These are phyloP conservation scores for Elongisporangium senticosum DNA, from an alignment of 352 stramenopile genomes.

Conservation along the genomic window DNA sequence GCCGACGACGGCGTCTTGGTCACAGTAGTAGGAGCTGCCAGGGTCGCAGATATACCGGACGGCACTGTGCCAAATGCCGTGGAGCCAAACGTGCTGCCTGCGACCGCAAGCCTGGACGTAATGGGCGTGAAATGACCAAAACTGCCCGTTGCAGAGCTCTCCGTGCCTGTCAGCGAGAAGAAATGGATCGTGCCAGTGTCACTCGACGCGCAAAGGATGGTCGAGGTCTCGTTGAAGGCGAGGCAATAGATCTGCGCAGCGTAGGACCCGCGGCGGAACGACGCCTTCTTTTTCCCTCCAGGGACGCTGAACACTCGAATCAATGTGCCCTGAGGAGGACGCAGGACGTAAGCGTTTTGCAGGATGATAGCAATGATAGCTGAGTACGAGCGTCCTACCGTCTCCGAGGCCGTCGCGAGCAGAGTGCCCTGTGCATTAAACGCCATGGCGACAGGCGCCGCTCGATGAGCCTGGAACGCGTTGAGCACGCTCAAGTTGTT, in stretches of 20 bases:
- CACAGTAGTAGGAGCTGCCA: neutral
- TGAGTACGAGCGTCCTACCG: conserved; percentile 27
- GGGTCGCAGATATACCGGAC: conserved; percentile 2
- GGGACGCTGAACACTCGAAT: conserved; percentile 96
- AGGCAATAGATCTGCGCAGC: conserved; percentile 94
- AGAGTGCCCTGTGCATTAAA: conserved; percentile 85
- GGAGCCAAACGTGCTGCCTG: conserved; percentile 46
- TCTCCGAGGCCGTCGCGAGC: conserved; percentile 88
- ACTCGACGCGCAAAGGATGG: conserved; percentile 92
- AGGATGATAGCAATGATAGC: conserved; percentile 1
- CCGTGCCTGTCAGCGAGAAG: conserved; percentile 82
- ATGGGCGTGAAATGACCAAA: conserved; percentile 78
- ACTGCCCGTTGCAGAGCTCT: conserved; percentile 70
- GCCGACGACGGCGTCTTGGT: conserved; percentile 5
- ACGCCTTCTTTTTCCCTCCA: conserved; percentile 84
- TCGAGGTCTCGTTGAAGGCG: conserved; percentile 92
- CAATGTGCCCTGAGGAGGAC: conserved; percentile 86
- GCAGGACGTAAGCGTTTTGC: neutral
- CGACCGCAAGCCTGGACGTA: conserved; percentile 66
- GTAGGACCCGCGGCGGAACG: conserved; percentile 95
- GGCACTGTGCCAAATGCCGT: conserved; percentile 32
- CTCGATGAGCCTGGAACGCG: conserved; percentile 85
- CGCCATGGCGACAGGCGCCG: conserved; percentile 82
- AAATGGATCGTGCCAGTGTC: conserved; percentile 97
- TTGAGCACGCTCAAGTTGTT: conserved; percentile 91